phyloP scores from a whole-genome alignment of 2,329 filamentous ascomycete species.

The Plectosphaerella plurivora region DNA sequence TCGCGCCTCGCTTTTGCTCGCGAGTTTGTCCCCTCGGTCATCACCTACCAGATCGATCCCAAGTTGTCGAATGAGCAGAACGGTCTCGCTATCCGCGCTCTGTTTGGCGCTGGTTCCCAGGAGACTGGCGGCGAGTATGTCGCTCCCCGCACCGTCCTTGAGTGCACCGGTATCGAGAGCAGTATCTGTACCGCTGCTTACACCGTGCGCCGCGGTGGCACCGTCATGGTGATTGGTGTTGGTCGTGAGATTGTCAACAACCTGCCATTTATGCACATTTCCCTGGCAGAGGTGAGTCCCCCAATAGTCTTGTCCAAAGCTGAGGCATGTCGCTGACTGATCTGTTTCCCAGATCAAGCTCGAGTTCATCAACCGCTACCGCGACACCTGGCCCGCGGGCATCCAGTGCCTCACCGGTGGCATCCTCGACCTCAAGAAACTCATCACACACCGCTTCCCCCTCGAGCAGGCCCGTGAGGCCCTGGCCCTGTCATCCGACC shows the following conservation, averaged over 20 bases:
- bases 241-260: constrained; percentile 60
- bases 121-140: constrained; percentile 37
- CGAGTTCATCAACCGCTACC: constrained; percentile 67
- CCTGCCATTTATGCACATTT: constrained; percentile 62
- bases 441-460: constrained; percentile 60
- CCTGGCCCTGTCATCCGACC: constrained; percentile 24
- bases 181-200: constrained; percentile 57
- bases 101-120: constrained; percentile 40
- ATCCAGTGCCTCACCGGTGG: constrained; percentile 56
- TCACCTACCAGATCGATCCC: constrained; percentile 49
- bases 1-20: constrained; percentile 52
- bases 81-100: constrained; percentile 43
- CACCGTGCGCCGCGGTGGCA: constrained; percentile 52
- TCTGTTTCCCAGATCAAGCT: constrained; percentile 49
- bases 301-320: rapidly evolving
- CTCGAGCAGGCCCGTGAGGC: constrained; percentile 59
- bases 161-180: constrained; percentile 63
- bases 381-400: constrained; percentile 64
- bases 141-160: constrained; percentile 54
- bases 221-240: constrained; percentile 61
- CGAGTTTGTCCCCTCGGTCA: constrained; percentile 47
- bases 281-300: constrained; percentile 48
- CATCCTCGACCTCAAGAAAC: constrained; percentile 55
- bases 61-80: constrained; percentile 42
- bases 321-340: background rate